Base-by-base conservation (phyloP, 2,329 filamentous ascomycete genomes). In the Blastomyces gilchristii region DNA sequence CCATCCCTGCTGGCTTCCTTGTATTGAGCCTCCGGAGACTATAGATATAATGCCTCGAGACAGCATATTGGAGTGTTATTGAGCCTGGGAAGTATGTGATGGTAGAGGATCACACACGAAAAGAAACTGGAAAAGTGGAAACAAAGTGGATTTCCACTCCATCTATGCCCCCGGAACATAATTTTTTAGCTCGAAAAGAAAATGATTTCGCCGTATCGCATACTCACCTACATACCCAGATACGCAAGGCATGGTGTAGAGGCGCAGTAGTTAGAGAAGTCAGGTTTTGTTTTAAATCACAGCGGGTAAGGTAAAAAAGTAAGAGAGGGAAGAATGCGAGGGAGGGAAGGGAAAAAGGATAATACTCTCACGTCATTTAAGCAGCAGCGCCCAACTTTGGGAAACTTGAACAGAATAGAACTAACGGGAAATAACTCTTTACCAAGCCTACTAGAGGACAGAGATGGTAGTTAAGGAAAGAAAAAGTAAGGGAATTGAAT, bases 391-490 rank as follows among this genome's bases (percentile, higher is more conserved):
- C n/a, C 54, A 41, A 39, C 16, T 39, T 56, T 57, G 54, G 54
- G 54, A 57, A 25, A 25, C n/a, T 25, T 43, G 22, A 43, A 12
- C 6, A 57, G 34, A 8, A 37, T 28, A 49, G 16, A 34, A 47
- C 37, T 43, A 22, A n/a, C 4, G 25, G 9, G 5, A 16, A 59
- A 49, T 37, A 59, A 56, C 41, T 47, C 57, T 49, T 47, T 47
- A 59, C 41, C 28, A 59, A 59, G 57, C 41, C 16, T 39, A 37
- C 22, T 43, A 12, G 39, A 58, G 54, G 65, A 63, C 54, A 64
- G 67, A 65, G 69, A 67, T 66, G 63, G 59, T 64, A 65, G 58
- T 61, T 63, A 65, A 62, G 65, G 67, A 67, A 64, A 60, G 62
- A 65, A 49, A n/a, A 59, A n/a, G 28, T 8, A 59, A 57, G 16